Conservation (phyloP, 345 rosid species). For the Carallia brachiata region DNA sequence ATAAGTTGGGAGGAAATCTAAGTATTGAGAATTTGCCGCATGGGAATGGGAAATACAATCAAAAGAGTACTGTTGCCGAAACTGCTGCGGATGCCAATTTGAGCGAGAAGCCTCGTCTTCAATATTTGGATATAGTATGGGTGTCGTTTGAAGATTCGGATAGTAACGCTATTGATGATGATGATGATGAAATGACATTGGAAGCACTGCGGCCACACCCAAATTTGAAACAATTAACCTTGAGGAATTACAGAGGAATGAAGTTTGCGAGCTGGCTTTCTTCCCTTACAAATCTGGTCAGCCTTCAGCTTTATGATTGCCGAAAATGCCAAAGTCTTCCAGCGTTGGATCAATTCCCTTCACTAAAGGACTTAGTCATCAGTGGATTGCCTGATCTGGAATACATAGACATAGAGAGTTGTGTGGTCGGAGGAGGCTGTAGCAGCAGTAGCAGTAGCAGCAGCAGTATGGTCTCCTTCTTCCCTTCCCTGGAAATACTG, state of each 20-base stretch:
- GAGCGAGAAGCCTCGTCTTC: slow-evolving; percentile 11
- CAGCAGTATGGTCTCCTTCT: not conserved
- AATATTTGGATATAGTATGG: slow-evolving; percentile 15
- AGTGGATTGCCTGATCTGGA: slow-evolving; percentile 2
- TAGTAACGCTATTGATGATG: not conserved
- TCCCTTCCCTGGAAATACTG: slow-evolving; percentile 8
- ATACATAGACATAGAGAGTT: slow-evolving; percentile 5
- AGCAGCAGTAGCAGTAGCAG: too few relatives aligned
- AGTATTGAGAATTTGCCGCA: slow-evolving; percentile 2
- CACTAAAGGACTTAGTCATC: slow-evolving; percentile 7
- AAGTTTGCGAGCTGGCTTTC: slow-evolving; percentile 13
- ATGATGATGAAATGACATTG: not conserved
- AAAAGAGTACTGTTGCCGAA: too few relatives aligned
- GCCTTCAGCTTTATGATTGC: slow-evolving; percentile 1
- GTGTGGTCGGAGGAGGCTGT: too few relatives aligned
- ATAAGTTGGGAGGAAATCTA: slow-evolving; percentile 10
- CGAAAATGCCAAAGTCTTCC: slow-evolving; percentile 6
- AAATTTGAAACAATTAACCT: slow-evolving; percentile 12
- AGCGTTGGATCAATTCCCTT: slow-evolving; percentile 9
- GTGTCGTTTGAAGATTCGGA: not conserved
- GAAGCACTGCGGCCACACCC: slow-evolving; percentile 13
- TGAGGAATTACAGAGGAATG: slow-evolving; percentile 8
- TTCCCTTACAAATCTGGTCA: not conserved
- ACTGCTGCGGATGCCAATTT: slow-evolving; percentile 4
- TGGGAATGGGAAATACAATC: not conserved